Conservation (phyloP, 1,139 yeast species). For the Martiniozyma asiatica region DNA sequence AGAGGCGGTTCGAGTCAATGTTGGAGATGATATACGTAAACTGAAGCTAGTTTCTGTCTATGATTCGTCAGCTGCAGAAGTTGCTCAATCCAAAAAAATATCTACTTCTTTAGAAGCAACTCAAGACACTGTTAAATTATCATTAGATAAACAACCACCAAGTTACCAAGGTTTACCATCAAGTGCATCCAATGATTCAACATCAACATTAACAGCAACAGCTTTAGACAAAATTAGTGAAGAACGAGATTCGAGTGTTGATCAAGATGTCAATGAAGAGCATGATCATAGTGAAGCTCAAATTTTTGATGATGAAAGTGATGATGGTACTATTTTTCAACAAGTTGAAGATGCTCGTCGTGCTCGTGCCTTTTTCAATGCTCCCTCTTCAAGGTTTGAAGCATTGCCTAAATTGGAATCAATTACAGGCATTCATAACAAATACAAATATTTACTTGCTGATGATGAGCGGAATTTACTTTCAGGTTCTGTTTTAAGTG, state of each 20-base stretch:
- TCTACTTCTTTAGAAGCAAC: too few species aligned
- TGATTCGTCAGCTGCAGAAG: neutral
- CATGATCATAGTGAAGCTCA: too few species aligned
- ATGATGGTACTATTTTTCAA: slow-evolving; percentile 1
- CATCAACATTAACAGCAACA: too few species aligned
- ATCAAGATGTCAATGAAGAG: too few species aligned
- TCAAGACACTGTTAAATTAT: neutral
- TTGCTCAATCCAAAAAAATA: neutral
- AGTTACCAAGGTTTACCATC: neutral
- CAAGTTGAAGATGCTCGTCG: slow-evolving; percentile 7
- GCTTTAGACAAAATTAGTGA: too few species aligned
- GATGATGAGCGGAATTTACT: slow-evolving; percentile 10
- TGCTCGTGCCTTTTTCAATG: slow-evolving; percentile 11
- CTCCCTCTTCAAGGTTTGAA: slow-evolving; percentile 3
- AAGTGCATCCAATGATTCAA: slow-evolving; percentile 1
- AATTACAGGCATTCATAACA: slow-evolving; percentile 10
- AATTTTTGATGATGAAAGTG: too few species aligned
- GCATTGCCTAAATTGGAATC: slow-evolving; percentile 8
- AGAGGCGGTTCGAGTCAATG: slow-evolving; percentile 22
- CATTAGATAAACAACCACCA: neutral
- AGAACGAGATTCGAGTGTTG: too few species aligned
- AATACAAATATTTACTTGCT: slow-evolving; percentile 8
- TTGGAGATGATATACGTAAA: slow-evolving; percentile 16
- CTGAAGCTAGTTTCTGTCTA: slow-evolving; percentile 7
- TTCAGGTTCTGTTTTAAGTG: slow-evolving; percentile 2